phyloP scores from a whole-genome alignment of 768 basidiomycete species.

The Suillus decipiens region DNA sequence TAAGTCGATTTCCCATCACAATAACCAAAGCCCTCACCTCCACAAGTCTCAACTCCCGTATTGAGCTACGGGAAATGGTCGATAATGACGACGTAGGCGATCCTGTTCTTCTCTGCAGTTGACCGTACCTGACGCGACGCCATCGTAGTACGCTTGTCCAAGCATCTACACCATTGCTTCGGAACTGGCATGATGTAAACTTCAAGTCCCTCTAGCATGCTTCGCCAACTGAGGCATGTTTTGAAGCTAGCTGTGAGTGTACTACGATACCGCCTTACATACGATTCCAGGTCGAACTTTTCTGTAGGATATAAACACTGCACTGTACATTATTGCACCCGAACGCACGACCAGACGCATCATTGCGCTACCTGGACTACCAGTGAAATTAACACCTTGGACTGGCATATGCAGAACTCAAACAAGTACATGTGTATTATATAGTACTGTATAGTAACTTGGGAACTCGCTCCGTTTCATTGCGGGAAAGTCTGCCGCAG shows the following conservation, averaged over 20 bases:
- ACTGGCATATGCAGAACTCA: neutral
- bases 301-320: constrained; percentile 1
- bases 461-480: neutral
- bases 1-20: constrained; percentile 18
- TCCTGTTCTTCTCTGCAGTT: neutral
- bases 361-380: neutral
- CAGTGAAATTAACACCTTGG: neutral
- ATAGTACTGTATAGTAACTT: neutral
- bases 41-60: constrained; percentile 31
- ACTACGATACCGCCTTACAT: neutral
- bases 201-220: neutral
- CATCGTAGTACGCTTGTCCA: constrained; percentile 24
- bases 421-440: neutral
- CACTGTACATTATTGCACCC: constrained; percentile 6
- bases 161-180: constrained; percentile 20
- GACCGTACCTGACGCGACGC: neutral
- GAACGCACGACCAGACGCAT: neutral
- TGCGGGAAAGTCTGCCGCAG: neutral
- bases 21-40: neutral
- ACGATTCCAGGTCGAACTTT: neutral
- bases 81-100: constrained; percentile 27
- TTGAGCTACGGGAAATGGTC: constrained; percentile 28
- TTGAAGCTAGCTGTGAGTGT: neutral
- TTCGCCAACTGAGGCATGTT: neutral
- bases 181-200: neutral